Evolutionary conservation across 2,329 filamentous ascomycete species (phyloP).

Genomic region (Sporothrix curviconia): DNA sequence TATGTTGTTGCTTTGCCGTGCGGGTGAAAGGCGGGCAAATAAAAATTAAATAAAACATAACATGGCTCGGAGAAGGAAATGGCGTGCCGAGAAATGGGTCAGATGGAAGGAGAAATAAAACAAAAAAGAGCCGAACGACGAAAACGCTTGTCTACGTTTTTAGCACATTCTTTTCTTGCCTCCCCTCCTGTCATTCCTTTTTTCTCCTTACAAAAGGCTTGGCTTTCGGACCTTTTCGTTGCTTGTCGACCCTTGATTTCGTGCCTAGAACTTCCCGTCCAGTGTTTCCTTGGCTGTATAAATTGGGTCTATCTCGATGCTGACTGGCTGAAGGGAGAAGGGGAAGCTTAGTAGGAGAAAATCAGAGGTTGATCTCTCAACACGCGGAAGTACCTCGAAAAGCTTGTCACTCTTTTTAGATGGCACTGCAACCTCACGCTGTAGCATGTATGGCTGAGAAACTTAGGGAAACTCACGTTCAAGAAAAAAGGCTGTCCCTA

Average conservation of each 20-base stretch:
- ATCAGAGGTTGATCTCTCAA: not conserved
- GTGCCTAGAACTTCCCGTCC: too few species aligned
- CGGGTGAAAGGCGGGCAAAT: not conserved
- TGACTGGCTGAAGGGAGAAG: not conserved
- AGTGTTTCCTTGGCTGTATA: not conserved
- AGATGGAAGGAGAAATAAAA: not conserved
- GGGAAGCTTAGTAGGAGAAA: not conserved
- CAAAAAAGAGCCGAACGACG: constrained; percentile 2
- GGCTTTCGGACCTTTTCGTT: not conserved
- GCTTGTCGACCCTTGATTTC: not conserved
- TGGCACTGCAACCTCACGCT: too few species aligned
- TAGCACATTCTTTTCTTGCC: not conserved
- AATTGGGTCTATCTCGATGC: not conserved
- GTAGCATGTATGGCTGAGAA: too few species aligned
- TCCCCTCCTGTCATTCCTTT: not conserved
- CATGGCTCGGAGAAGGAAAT: not conserved
- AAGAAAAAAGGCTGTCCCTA: too few species aligned
- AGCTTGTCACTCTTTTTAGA: not conserved
- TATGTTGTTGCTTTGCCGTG: not conserved
- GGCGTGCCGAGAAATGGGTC: not conserved
- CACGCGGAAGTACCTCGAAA: not conserved
- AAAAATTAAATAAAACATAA: not conserved
- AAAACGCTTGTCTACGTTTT: constrained; percentile 2
- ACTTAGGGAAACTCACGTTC: too few species aligned
- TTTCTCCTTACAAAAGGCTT: not conserved